These are phyloP conservation scores for Mycogone perniciosa DNA, from an alignment of 2,329 filamentous ascomycete species.

Conservation along the genomic window DNA sequence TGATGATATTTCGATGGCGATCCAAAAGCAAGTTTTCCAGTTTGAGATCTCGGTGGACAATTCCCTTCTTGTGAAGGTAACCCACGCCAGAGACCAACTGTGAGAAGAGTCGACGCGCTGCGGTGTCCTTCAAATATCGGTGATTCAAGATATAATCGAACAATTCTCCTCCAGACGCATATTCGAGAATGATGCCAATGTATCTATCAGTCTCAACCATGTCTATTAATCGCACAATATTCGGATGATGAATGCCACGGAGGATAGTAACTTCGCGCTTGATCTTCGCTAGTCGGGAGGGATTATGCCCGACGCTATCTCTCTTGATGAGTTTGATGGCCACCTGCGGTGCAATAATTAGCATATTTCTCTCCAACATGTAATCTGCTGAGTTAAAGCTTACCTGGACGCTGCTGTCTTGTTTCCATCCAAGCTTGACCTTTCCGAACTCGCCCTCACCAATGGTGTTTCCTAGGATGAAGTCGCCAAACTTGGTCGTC, in stretches of 20 bases:
- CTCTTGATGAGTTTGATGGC: slow-evolving; percentile 97
- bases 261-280: slow-evolving; percentile 95
- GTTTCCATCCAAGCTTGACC: slow-evolving; percentile 97
- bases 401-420: slow-evolving; percentile 81
- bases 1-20: slow-evolving; percentile 97
- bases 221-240: slow-evolving; percentile 94
- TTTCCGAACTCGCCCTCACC: slow-evolving; percentile 98
- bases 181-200: slow-evolving; percentile 97
- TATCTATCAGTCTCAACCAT: slow-evolving; percentile 98
- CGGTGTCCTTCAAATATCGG: slow-evolving; percentile 89
- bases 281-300: slow-evolving; percentile 87
- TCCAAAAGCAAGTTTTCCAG: slow-evolving; percentile 92
- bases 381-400: slow-evolving; percentile 13
- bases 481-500: slow-evolving; percentile 84
- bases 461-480: slow-evolving; percentile 90
- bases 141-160: slow-evolving; percentile 99
- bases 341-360: slow-evolving; percentile 49
- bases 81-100: slow-evolving; percentile 95
- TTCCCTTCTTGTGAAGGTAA: slow-evolving; percentile 97
- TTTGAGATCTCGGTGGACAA: slow-evolving; percentile 95
- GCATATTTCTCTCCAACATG: neutral
- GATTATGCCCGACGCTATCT: slow-evolving; percentile 82
- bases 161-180: slow-evolving; percentile 92
- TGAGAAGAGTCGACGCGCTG: slow-evolving; percentile 84
- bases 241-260: slow-evolving; percentile 80